A percentile compares a stretch with the other conserved stretches of the same genome.
These are phyloP conservation scores for Castanea sativa DNA, from an alignment of 306 rosid genomes.

Conservation along the genomic window DNA sequence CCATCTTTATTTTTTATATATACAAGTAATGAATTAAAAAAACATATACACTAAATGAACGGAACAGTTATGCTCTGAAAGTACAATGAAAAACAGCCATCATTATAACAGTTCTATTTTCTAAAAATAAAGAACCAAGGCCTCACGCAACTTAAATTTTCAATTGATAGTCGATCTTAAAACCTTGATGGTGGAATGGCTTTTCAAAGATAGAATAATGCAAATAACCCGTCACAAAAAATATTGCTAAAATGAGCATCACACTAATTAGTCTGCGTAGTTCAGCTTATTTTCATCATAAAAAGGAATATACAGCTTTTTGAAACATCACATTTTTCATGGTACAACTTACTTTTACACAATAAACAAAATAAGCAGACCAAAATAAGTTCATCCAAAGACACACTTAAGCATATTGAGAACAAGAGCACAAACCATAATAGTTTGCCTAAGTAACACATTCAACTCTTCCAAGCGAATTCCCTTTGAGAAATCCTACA, in stretches of 20 bases:
- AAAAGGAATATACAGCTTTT: too few species aligned
- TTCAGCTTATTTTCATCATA: too few species aligned
- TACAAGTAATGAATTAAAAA: too few species aligned
- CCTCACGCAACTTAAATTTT: not conserved
- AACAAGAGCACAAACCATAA: constrained; percentile 62
- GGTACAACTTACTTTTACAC: too few species aligned
- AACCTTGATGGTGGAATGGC: not conserved
- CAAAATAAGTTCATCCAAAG: too few species aligned
- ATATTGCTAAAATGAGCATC: constrained; percentile 3
- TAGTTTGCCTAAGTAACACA: constrained; percentile 83
- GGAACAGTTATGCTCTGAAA: too few species aligned
- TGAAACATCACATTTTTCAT: too few species aligned
- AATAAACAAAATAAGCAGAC: too few species aligned
- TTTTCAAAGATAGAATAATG: not conserved
- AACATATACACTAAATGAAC: too few species aligned
- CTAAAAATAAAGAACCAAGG: not conserved
- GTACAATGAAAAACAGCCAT: too few species aligned
- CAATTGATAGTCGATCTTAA: not conserved
- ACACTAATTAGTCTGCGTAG: not conserved
- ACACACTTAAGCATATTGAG: not conserved
- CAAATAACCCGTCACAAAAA: not conserved
- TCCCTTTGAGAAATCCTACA: constrained; percentile 93
- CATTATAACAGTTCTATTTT: not conserved
- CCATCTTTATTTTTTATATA: not conserved
- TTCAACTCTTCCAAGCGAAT: constrained; percentile 94